phyloP scores from a whole-genome alignment of 805 yeast genomes.

The Candida takata region DNA sequence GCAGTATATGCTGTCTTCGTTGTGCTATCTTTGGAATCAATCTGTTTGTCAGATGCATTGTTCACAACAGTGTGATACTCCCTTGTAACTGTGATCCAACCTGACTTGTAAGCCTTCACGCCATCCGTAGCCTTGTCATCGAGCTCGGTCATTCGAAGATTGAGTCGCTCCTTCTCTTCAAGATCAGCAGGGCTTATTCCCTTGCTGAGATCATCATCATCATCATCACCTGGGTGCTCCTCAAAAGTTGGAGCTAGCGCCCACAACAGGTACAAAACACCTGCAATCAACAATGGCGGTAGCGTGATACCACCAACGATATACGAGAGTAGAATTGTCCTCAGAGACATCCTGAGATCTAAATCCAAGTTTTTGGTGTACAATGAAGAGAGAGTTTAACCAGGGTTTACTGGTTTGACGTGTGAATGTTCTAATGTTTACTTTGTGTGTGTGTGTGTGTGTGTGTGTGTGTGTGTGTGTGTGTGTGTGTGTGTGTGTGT shows the following conservation, averaged over 20 bases:
- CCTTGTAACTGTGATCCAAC: slow-evolving; percentile 82
- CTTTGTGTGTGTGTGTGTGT: background rate
- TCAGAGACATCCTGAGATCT: slow-evolving; percentile 3
- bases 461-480: too few relatives aligned
- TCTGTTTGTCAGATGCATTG: slow-evolving; percentile 30
- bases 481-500: too few relatives aligned
- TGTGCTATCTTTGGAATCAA: slow-evolving; percentile 19
- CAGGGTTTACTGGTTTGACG: too few relatives aligned
- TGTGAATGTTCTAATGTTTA: too few relatives aligned
- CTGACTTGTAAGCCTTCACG: slow-evolving; percentile 54
- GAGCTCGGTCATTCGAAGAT: slow-evolving; percentile 54
- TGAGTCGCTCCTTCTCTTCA: slow-evolving; percentile 24
- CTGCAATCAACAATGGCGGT: slow-evolving; percentile 47
- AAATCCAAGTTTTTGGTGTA: too few relatives aligned
- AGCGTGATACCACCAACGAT: slow-evolving; percentile 78
- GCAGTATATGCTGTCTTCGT: slow-evolving; percentile 52
- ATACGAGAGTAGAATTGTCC: slow-evolving; percentile 36
- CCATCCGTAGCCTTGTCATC: slow-evolving; percentile 57
- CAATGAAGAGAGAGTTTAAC: too few relatives aligned
- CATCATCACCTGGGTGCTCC: slow-evolving; percentile 20
- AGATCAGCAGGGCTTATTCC: slow-evolving; percentile 12
- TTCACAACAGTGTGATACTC: slow-evolving; percentile 51
- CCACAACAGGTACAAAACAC: slow-evolving; percentile 33
- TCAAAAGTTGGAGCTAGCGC: slow-evolving; percentile 26
- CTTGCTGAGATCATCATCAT: slow-evolving; percentile 16